Percentiles rank a stretch among this genome's conserved stretches.
phyloP scores from a whole-genome alignment of 169 alveolate species.

The Perkinsus marinus region DNA sequence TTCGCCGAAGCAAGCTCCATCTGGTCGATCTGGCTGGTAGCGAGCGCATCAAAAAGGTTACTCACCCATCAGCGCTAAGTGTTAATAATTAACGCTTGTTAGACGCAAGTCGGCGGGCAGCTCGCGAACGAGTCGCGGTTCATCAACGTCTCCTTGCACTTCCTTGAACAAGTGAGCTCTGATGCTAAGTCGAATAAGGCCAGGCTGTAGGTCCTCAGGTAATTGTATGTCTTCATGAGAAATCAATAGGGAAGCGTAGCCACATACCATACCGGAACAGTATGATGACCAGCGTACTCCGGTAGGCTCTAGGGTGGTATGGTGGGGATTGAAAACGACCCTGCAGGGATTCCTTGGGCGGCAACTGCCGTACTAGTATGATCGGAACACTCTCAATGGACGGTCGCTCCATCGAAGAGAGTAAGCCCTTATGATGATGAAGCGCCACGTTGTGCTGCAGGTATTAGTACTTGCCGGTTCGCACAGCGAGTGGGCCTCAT shows the following conservation, averaged over 20 bases:
- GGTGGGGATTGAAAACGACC: not conserved
- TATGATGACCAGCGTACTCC: slow-evolving; percentile 76
- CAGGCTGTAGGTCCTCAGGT: slow-evolving; percentile 17
- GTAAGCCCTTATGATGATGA: not conserved
- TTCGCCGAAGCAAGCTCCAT: slow-evolving; percentile 71
- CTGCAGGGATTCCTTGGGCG: slow-evolving; percentile 72
- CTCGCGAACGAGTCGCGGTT: slow-evolving; percentile 58
- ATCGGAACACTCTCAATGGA: slow-evolving; percentile 67
- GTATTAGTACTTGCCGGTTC: slow-evolving; percentile 16
- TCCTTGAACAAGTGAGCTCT: slow-evolving; percentile 48
- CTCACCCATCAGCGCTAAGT: slow-evolving; percentile 49
- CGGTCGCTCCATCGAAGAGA: slow-evolving; percentile 54
- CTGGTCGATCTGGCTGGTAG: slow-evolving; percentile 87
- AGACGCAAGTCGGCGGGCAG: not conserved
- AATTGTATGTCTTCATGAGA: slow-evolving; percentile 55
- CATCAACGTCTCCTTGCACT: slow-evolving; percentile 70
- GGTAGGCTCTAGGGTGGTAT: slow-evolving; percentile 9
- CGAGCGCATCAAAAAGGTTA: slow-evolving; percentile 75
- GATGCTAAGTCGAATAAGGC: not conserved
- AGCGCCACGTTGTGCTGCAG: not conserved
- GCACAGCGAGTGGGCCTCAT: slow-evolving; percentile 71
- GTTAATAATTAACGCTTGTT: slow-evolving; percentile 17
- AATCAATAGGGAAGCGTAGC: slow-evolving; percentile 45
- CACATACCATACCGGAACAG: slow-evolving; percentile 82
- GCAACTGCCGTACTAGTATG: slow-evolving; percentile 79